Evolutionary conservation across 441 rosid species (phyloP), one percentile per base, ranked within the genome.

Genomic region (Mallotus repandus): DNA sequence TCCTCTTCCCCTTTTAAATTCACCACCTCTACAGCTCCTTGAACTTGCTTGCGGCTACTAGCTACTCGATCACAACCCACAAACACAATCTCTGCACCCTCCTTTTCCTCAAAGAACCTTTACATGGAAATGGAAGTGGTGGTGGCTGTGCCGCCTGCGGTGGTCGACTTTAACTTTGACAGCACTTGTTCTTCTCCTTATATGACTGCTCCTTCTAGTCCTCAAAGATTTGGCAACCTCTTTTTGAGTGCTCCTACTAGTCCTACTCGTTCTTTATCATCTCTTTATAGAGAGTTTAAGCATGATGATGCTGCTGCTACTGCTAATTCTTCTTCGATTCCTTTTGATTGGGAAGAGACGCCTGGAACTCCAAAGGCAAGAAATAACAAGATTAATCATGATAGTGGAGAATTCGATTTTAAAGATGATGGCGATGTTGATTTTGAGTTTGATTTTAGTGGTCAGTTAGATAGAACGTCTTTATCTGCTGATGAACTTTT

Each of bases 191-290:
- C 98, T 15, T 89, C 98, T 62, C 98, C 98, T 0, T 94, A 86
- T 86, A 86, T 87, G 68, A 91, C 98, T 19, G 98, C 98, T 75
- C 98, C 98, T 67, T 88, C 97, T 16, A 91, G 95, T 56, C 98
- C 97, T 21, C 93, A 88, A 35, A 76, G 85, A 35, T 86, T 90
- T 43, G 97, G 91, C 54, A 86, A 81, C 80, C 76, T 86, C 79
- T 76, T 78, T 80, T 84, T 79, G 55, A 89, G 92, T 54, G 92
- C 95, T 29, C 93, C 95, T 1, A 60, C 92, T 9, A 89, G 89
- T 73, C 97, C 96, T 54, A 64, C 88, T 52, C 84, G 86, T 18
- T 46, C 77, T 13, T 25, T 25, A 25, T 73, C 83, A 14, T 69
- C 83, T 12, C 72, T 79, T 18, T 52, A 18, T 48, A 77, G 72